Conservation (phyloP, 176 grass and related monocot species). For the Rhynchospora breviuscula region DNA sequence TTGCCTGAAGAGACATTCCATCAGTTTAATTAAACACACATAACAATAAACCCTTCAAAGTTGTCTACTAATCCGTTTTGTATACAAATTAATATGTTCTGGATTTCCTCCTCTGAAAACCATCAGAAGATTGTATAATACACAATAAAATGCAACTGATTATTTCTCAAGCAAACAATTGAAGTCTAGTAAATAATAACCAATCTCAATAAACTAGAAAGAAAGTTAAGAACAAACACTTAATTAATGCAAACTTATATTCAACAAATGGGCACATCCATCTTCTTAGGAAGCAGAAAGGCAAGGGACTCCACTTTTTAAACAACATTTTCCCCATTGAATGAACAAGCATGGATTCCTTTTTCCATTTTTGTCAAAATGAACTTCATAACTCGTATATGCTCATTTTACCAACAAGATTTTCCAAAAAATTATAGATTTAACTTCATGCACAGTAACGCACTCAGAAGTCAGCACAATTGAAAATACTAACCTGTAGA, state of each 20-base stretch:
- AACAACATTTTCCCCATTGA: neutral
- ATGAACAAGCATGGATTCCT: neutral
- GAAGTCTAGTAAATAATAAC: neutral
- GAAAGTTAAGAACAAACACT: neutral
- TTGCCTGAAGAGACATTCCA: constrained; percentile 38
- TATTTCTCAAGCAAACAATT: neutral
- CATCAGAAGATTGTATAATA: neutral
- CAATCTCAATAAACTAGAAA: neutral
- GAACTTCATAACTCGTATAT: neutral
- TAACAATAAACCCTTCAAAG: neutral
- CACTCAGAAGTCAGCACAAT: neutral
- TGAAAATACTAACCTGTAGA: constrained; percentile 56
- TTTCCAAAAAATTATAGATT: neutral
- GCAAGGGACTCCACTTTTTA: neutral
- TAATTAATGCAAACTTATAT: neutral
- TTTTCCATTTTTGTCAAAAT: neutral
- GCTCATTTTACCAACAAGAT: neutral
- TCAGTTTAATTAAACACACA: neutral
- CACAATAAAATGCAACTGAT: neutral
- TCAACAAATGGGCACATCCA: neutral
- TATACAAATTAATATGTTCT: neutral
- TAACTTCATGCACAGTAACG: neutral
- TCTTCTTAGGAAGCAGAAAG: neutral
- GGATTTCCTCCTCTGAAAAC: neutral
- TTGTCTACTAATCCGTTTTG: neutral